phyloP scores from a whole-genome alignment of 1,284 basidiomycete genomes.

The Pascua guehoae region DNA sequence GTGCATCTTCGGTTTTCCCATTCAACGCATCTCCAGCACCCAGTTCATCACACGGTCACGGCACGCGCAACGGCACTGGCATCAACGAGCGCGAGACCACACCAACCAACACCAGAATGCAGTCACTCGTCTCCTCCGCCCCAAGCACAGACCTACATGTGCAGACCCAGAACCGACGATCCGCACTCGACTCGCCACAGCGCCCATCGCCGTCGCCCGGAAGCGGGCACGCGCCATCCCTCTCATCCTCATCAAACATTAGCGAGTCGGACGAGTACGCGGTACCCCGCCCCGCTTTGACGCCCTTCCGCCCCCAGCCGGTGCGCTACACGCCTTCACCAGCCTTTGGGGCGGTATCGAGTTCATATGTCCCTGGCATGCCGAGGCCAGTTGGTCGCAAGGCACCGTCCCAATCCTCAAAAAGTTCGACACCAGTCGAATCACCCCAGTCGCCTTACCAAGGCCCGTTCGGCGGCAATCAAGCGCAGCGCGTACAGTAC shows the following conservation, averaged over 20 bases:
- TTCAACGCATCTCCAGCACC: conserved; percentile 29
- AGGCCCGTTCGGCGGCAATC: too few relatives aligned
- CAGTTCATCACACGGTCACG: conserved; percentile 1
- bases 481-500: too few relatives aligned
- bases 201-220: too few relatives aligned
- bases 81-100: too few relatives aligned
- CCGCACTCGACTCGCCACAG: too few relatives aligned
- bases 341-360: background rate
- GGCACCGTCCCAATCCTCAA: conserved; percentile 1
- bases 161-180: too few relatives aligned
- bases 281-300: conserved; percentile 23
- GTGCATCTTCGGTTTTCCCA: conserved; percentile 27
- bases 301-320: conserved; percentile 33
- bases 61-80: too few relatives aligned
- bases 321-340: conserved; percentile 30
- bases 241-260: background rate
- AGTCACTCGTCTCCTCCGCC: too few relatives aligned
- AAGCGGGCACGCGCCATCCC: background rate
- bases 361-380: conserved; percentile 39
- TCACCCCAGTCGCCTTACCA: too few relatives aligned
- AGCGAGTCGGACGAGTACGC: too few relatives aligned
- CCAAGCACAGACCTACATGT: too few relatives aligned
- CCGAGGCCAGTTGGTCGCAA: conserved; percentile 35
- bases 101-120: too few relatives aligned
- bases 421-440: background rate